A percentile compares a stretch with the other conserved stretches of the same genome.
These are phyloP conservation scores for Saccharum officinarum DNA, from an alignment of 176 grass and related monocot species.

Conservation along the genomic window DNA sequence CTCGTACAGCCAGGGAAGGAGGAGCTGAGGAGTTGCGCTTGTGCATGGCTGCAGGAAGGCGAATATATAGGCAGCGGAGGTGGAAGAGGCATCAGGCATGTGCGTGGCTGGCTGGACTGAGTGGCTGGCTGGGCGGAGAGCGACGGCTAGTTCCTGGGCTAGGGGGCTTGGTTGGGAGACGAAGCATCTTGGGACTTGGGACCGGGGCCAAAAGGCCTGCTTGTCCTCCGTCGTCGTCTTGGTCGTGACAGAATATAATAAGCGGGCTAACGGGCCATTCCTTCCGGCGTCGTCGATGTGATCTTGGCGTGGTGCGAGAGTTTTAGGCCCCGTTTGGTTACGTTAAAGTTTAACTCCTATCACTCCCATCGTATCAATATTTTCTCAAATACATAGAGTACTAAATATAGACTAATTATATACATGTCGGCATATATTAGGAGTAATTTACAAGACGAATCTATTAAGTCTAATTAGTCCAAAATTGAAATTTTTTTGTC, in stretches of 20 bases:
- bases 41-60: not conserved
- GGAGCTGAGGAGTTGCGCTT: not conserved
- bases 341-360: too few species aligned
- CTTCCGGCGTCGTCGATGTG: not conserved
- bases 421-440: too few species aligned
- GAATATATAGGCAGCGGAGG: slow-evolving; percentile 31
- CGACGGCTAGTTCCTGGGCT: not conserved
- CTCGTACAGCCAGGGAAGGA: too few species aligned
- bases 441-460: too few species aligned
- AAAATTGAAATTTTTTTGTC: too few species aligned
- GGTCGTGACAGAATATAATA: slow-evolving; percentile 31
- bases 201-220: not conserved
- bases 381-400: too few species aligned
- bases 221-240: not conserved
- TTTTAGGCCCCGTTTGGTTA: too few species aligned
- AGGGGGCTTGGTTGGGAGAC: not conserved
- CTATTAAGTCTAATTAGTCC: too few species aligned
- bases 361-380: too few species aligned
- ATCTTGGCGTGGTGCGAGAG: not conserved
- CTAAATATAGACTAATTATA: too few species aligned
- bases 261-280: too few species aligned
- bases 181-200: slow-evolving; percentile 18
- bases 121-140: not conserved
- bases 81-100: not conserved
- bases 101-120: not conserved